Conservation (phyloP, 2,329 filamentous ascomycete species). For the Lasiodiplodia citricola region DNA sequence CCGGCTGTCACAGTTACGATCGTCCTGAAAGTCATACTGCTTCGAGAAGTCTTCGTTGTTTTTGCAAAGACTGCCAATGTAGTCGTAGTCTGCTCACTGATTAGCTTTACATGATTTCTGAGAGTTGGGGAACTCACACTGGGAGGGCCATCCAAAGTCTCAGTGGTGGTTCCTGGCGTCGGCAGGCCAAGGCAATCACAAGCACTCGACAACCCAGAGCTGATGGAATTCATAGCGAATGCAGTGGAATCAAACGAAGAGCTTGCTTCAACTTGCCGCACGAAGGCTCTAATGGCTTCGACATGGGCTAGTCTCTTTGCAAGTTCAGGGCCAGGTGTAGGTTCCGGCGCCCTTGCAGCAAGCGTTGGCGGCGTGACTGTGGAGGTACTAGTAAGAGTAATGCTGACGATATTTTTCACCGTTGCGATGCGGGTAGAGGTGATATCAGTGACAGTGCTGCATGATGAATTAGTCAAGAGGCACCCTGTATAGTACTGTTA, state of each 20-base stretch:
- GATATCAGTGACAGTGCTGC: slow-evolving; percentile 32
- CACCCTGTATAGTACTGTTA: background rate
- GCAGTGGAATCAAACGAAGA: slow-evolving; percentile 26
- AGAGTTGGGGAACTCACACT: slow-evolving; percentile 31
- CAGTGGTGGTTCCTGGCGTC: slow-evolving; percentile 36
- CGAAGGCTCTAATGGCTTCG: slow-evolving; percentile 33
- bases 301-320: slow-evolving; percentile 30
- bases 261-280: slow-evolving; percentile 26
- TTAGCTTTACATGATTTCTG: slow-evolving; percentile 1
- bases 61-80: slow-evolving; percentile 24
- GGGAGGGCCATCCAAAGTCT: slow-evolving; percentile 34
- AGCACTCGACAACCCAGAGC: slow-evolving; percentile 36
- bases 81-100: background rate
- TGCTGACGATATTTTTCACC: slow-evolving; percentile 32
- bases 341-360: background rate
- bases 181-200: slow-evolving; percentile 41
- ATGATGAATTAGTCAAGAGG: slow-evolving; percentile 23
- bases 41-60: slow-evolving; percentile 26
- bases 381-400: slow-evolving; percentile 33
- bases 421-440: slow-evolving; percentile 32
- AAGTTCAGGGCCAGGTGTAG: slow-evolving; percentile 29
- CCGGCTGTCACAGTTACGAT: slow-evolving; percentile 31
- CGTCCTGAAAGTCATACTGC: slow-evolving; percentile 30
- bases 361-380: slow-evolving; percentile 30
- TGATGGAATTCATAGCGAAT: slow-evolving; percentile 31